A percentile compares a stretch with the other conserved stretches of the same genome.
phyloP scores from a whole-genome alignment of 108 stramenopile species.

The Phaeodactylum tricornutum region DNA sequence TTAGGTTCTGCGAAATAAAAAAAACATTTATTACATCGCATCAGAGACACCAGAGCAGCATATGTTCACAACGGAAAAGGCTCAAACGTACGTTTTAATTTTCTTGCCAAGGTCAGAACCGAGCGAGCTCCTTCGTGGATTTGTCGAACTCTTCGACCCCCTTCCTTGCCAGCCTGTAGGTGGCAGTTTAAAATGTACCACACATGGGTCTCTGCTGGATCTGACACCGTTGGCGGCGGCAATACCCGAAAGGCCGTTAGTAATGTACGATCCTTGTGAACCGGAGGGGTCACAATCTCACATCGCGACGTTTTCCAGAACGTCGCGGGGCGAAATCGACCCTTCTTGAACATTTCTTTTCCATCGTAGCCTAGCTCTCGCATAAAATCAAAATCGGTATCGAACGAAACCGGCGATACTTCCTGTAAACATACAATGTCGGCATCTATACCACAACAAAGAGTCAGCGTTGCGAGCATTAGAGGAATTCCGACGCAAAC shows the following conservation, averaged over 20 bases:
- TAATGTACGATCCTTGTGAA: conserved; percentile 82
- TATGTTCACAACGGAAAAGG: no score
- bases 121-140: conserved; percentile 70
- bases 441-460: conserved; percentile 51
- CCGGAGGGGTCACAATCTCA: conserved; percentile 54
- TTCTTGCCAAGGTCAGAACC: conserved; percentile 58
- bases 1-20: conserved; percentile 4
- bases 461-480: neutral
- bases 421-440: conserved; percentile 90
- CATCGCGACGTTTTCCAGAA: conserved; percentile 79
- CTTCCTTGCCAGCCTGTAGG: conserved; percentile 83
- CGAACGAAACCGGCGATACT: conserved; percentile 76
- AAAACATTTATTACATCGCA: neutral
- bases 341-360: conserved; percentile 65
- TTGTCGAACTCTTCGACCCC: conserved; percentile 73
- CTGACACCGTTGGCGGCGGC: neutral
- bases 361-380: conserved; percentile 54
- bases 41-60: neutral
- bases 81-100: conserved; percentile 32
- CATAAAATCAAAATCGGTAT: conserved; percentile 85
- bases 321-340: conserved; percentile 80
- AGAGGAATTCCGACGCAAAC: neutral
- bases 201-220: neutral
- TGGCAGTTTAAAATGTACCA: conserved; percentile 88
- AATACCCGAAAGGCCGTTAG: conserved; percentile 59